Conservation (phyloP, 441 rosid species). For the Macaranga tanarius region DNA sequence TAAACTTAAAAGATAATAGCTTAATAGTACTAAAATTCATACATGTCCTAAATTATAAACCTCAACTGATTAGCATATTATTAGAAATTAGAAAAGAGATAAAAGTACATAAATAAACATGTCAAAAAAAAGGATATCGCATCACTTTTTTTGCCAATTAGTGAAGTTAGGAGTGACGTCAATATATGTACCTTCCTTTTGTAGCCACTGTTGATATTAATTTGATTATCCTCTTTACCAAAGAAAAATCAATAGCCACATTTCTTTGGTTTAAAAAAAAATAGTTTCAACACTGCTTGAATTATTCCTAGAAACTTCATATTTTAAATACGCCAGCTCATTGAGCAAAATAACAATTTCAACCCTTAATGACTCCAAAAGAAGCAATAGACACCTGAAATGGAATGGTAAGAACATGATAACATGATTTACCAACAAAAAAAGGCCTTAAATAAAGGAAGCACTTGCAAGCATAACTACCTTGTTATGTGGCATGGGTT, state of each 20-base stretch:
- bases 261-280: no score
- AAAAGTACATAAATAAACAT: not conserved
- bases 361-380: constrained; percentile 81
- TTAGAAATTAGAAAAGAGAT: no score
- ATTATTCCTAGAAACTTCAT: constrained; percentile 68
- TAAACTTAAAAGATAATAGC: not conserved
- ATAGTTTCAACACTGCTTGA: constrained; percentile 52
- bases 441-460: not conserved
- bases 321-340: constrained; percentile 77
- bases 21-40: not conserved
- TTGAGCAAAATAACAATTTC: constrained; percentile 83
- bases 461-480: constrained; percentile 22
- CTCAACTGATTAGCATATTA: no score
- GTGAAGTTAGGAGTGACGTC: not conserved
- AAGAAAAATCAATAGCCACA: constrained; percentile 59
- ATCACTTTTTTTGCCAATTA: not conserved
- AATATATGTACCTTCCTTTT: constrained; percentile 49
- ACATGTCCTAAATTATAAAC: not conserved
- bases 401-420: constrained; percentile 14
- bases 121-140: not conserved
- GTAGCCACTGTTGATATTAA: constrained; percentile 51
- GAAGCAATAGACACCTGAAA: constrained; percentile 82
- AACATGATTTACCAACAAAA: constrained; percentile 12
- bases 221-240: constrained; percentile 80
- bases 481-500: constrained; percentile 64